Evolutionary conservation across 2,329 filamentous ascomycete species (phyloP), one percentile per base, ranked within the genome.

Genomic region (Hymenoscyphus salicellus): DNA sequence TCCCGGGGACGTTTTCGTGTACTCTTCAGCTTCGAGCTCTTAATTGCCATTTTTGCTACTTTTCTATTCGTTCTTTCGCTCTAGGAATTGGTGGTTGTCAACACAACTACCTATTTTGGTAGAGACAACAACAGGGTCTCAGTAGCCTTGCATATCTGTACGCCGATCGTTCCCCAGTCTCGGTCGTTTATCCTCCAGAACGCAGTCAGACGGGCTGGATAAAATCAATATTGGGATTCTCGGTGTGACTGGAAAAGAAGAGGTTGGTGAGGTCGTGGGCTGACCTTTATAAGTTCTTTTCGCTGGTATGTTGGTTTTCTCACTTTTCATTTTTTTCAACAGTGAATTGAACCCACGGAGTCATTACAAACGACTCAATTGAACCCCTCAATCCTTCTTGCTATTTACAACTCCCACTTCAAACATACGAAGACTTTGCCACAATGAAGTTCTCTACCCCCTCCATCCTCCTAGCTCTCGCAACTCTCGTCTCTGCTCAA

Each of bases 131-230:
- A 55, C 46, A 32, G 28, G 46, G 49, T 56, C 49, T 55, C 30
- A 61, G 33, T 56, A 61, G 60, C 60, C 60, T 56, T 56, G 60
- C 60, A 61, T 61, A 56, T 61, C 28, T n/a, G 46, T n/a, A 20
- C 30, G 30, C 46, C 16, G 60, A 61, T 55, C 26, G 14, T 36
- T 61, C 43, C 41, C 60, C 60, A 61, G 60, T 32, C 60, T 61
- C 60, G 60, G 60, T 28, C 14, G 20, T 52, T 26, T 52, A 26
- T 52, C 3, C 46, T 52, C 46, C 26, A 52, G 46, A 52, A 52
- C 10, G 46, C 46, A 52, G 46, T 52, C 46, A 52, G 46, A 52
- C 20, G 46, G 46, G 46, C 46, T 52, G 46, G 46, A 26, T 52
- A 52, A 52, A 43, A 26, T 26, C 2, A 26, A 14, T 23, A 26